Conservation (phyloP, 2,329 filamentous ascomycete genomes). For the Aspergillus cejpii region DNA sequence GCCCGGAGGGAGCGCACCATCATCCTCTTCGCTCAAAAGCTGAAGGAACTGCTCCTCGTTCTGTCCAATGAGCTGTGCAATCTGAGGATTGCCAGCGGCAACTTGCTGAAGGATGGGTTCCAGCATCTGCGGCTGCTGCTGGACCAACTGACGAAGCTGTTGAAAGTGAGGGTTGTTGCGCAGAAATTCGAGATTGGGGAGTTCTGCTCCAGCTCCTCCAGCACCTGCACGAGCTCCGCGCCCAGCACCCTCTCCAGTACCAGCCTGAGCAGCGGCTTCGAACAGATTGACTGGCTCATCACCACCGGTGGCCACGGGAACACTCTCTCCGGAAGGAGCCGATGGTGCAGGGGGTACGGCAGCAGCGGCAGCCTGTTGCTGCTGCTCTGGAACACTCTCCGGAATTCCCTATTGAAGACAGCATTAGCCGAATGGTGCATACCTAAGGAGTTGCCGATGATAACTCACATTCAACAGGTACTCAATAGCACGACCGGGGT, state of each 20-base stretch:
- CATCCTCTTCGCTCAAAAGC: constrained; percentile 81
- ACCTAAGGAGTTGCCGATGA: not conserved
- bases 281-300: constrained; percentile 79
- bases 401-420: constrained; percentile 67
- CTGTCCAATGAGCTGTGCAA: constrained; percentile 83
- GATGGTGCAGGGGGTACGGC: constrained; percentile 37
- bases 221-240: constrained; percentile 27
- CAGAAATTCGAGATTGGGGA: constrained; percentile 84
- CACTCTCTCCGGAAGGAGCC: constrained; percentile 24
- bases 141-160: constrained; percentile 91
- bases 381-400: constrained; percentile 68
- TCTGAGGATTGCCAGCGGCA: constrained; percentile 85
- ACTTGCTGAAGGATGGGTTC: constrained; percentile 97
- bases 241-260: constrained; percentile 44
- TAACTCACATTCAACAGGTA: constrained; percentile 75
- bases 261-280: constrained; percentile 78
- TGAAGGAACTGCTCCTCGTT: constrained; percentile 92
- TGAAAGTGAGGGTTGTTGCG: constrained; percentile 96
- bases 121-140: constrained; percentile 96
- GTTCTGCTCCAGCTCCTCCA: constrained; percentile 45
- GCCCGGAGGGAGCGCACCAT: constrained; percentile 70
- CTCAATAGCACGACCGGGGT: constrained; percentile 93
- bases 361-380: constrained; percentile 46
- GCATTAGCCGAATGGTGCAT: not conserved
- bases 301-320: constrained; percentile 35